These are phyloP conservation scores for Trichoderma guizhouense DNA, from an alignment of 2,329 filamentous ascomycete species.

Conservation along the genomic window DNA sequence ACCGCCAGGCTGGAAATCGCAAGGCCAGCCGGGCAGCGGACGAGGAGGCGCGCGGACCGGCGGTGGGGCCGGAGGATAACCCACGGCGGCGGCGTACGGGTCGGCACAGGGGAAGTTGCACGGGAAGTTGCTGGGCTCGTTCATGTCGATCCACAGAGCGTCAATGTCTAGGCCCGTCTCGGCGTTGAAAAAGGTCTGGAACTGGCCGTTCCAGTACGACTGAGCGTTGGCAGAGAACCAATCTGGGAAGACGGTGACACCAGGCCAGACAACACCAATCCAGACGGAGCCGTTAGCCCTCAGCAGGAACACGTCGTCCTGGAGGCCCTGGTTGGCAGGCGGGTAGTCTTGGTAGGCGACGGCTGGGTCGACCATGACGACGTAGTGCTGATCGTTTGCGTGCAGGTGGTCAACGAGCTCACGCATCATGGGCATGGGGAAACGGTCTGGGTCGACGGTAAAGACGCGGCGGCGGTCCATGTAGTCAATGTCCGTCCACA, in stretches of 20 bases:
- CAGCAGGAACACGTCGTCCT: conserved; percentile 47
- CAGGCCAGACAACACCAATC: conserved; percentile 73
- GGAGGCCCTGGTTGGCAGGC: conserved; percentile 40
- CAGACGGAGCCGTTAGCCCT: conserved; percentile 54
- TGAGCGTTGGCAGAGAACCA: conserved; percentile 68
- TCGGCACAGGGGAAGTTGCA: conserved; percentile 31
- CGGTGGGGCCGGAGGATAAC: conserved; percentile 59
- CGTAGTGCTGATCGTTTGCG: conserved; percentile 62
- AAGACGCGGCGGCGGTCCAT: conserved; percentile 58
- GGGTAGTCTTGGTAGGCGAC: conserved; percentile 50
- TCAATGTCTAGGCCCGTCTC: conserved; percentile 70
- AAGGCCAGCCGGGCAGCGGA: conserved; percentile 65
- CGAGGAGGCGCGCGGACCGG: conserved; percentile 61
- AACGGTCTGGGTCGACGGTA: conserved; percentile 65
- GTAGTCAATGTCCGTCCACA: conserved; percentile 74
- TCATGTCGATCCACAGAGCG: conserved; percentile 74
- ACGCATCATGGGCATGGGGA: conserved; percentile 59
- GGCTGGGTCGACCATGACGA: conserved; percentile 76
- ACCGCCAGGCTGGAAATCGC: conserved; percentile 28
- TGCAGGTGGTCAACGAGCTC: conserved; percentile 66
- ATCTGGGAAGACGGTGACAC: conserved; percentile 68
- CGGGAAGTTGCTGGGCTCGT: conserved; percentile 41
- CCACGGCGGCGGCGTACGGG: conserved; percentile 27
- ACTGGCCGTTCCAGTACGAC: conserved; percentile 67
- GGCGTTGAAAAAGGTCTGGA: conserved; percentile 60